A percentile compares a stretch with the other conserved stretches of the same genome.
Conservation (phyloP, 805 yeast species). For the Candida saitoana region DNA sequence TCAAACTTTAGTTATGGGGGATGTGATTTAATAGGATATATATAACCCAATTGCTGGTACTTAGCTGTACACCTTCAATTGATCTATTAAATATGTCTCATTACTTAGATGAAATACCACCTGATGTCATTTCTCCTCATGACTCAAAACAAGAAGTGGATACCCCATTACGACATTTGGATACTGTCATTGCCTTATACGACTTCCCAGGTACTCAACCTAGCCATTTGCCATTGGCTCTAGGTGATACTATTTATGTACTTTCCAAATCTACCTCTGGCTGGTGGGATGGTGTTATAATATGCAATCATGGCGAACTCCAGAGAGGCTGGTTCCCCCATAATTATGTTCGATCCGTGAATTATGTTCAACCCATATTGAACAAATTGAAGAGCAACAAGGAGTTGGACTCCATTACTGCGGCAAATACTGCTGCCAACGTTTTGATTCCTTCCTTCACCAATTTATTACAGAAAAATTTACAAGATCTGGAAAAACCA, state of each 20-base stretch:
- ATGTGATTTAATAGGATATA: background rate
- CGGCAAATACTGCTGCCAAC: conserved; percentile 46
- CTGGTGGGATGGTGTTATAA: conserved; percentile 83
- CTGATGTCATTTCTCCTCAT: conserved; percentile 34
- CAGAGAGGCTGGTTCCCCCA: conserved; percentile 85
- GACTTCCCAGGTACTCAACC: conserved; percentile 53
- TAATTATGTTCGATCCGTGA: conserved; percentile 49
- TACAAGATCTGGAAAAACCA: conserved; percentile 29
- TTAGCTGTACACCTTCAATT: background rate
- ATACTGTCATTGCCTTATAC: conserved; percentile 56
- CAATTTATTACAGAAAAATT: conserved; percentile 31
- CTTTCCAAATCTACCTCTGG: conserved; percentile 58
- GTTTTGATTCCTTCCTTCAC: conserved; percentile 41
- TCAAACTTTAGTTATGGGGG: background rate
- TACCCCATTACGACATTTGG: conserved; percentile 39
- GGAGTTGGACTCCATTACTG: conserved; percentile 41
- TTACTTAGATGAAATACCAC: conserved; percentile 37
- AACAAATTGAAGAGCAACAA: conserved; percentile 34
- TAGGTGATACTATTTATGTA: conserved; percentile 73
- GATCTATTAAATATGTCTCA: conserved; percentile 10
- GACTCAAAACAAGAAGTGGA: conserved; percentile 15
- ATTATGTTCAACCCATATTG: conserved; percentile 39
- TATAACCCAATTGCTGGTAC: too few species aligned
- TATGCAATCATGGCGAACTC: conserved; percentile 34
- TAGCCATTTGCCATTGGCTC: conserved; percentile 47